A percentile compares a stretch with the other conserved stretches of the same genome.
Evolutionary conservation across 1,284 basidiomycete species (phyloP).

Genomic region (Rhodofomes roseus): DNA sequence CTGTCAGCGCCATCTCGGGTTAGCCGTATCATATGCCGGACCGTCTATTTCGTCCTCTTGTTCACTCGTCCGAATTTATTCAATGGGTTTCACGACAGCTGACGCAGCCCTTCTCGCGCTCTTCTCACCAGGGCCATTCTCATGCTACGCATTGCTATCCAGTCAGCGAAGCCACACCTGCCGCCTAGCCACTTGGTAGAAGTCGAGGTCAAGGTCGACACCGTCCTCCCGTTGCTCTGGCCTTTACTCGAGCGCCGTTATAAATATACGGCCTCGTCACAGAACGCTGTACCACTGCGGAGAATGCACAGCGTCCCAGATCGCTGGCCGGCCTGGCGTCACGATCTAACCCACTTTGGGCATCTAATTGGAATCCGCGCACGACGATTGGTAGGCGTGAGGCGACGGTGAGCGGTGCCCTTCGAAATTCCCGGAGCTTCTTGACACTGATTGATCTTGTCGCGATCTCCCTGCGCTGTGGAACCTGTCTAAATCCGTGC

Average conservation of each 20-base stretch:
- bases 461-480: neutral
- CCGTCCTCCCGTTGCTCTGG: neutral
- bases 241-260: neutral
- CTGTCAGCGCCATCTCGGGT: neutral
- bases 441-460: slow-evolving; percentile 1
- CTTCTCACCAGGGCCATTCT: slow-evolving; percentile 1
- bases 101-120: slow-evolving; percentile 1
- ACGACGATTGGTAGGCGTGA: slow-evolving; percentile 2
- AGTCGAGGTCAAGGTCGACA: neutral
- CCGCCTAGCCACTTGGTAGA: neutral
- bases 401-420: neutral
- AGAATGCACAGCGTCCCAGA: neutral
- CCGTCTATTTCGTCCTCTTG: neutral
- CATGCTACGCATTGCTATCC: neutral
- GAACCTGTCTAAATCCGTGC: neutral
- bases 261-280: neutral
- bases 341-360: neutral
- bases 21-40: neutral
- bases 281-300: neutral
- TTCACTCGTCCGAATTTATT: neutral
- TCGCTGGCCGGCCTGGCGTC: neutral
- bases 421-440: neutral
- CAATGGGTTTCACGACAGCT: neutral
- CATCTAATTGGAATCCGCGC: slow-evolving; percentile 3
- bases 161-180: neutral